Evolutionary conservation across 441 rosid species (phyloP), one percentile per base, ranked within the genome.

Genomic region (Codiaeum variegatum): DNA sequence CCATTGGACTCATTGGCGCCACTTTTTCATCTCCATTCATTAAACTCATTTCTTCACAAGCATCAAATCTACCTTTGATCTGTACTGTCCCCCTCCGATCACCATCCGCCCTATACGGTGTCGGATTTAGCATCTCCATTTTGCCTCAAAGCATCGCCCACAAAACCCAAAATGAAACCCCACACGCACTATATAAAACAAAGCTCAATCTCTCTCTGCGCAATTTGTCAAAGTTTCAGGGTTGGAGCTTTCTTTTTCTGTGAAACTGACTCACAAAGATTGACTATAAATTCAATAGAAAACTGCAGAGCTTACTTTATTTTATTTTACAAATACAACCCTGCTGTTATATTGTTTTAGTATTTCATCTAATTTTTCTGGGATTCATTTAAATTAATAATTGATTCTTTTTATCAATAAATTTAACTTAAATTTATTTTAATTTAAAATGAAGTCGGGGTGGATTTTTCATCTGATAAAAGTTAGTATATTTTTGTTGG

Each of bases 51-150:
- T 51, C 69, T 65, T 21, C 65, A 6, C 19, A 71, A 7, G 52
- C 60, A 40, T 68, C 74, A n/a, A 29, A 47, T 65, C 49, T 69
- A 11, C 74, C 73, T 29, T 63, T 74, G 62, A 67, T 64, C 23
- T 31, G 81, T 24, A 51, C 26, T 28, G 59, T 23, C 26, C 16
- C 36, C 63, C 67, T 16, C 54, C 49, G 71, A 21, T 31, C 36
- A 46, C 18, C 44, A 47, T 67, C 56, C 58, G 71, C 75, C 62
- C 23, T 32, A 23, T 31, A 73, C 31, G 67, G 66, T 74, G 24
- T 72, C 63, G 70, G 73, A 69, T 77, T 80, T 61, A 77, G 69
- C 67, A 64, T 69, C 28, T 75, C 79, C 82, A 79, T 77, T 75
- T 60, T 70, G 36, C 7, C 67, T 60, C 67, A 61, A 62, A 68